Evolutionary conservation across 805 yeast genomes (phyloP).

Genomic region (Candida odintsovae): DNA sequence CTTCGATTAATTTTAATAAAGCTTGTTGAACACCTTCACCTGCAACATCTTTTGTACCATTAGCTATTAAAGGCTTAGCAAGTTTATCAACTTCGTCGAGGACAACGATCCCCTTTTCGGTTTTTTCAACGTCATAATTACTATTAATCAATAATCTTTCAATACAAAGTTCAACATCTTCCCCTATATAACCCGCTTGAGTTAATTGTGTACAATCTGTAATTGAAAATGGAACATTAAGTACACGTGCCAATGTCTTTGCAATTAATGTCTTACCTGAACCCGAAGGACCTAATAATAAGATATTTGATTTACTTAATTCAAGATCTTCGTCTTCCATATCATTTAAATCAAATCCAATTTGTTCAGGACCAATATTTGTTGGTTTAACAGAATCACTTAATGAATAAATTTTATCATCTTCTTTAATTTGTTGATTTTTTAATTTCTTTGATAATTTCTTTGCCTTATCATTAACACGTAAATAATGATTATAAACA

Average conservation of each 20-base stretch:
- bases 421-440: conserved; percentile 23
- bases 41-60: conserved; percentile 51
- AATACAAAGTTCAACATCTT: conserved; percentile 54
- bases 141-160: conserved; percentile 46
- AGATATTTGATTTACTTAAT: conserved; percentile 49
- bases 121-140: conserved; percentile 43
- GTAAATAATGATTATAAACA: conserved; percentile 50
- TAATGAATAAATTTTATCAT: conserved; percentile 23
- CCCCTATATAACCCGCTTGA: conserved; percentile 63
- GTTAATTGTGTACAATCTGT: conserved; percentile 59
- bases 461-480: conserved; percentile 37
- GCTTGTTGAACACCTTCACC: conserved; percentile 68
- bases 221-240: conserved; percentile 52
- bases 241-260: conserved; percentile 42
- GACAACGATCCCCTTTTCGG: conserved; percentile 54
- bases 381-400: conserved; percentile 19
- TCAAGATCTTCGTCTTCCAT: conserved; percentile 35
- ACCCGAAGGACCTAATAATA: conserved; percentile 56
- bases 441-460: conserved; percentile 25
- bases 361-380: conserved; percentile 26
- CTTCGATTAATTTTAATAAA: conserved; percentile 49
- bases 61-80: conserved; percentile 40
- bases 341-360: conserved; percentile 21
- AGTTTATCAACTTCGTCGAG: conserved; percentile 56
- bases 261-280: conserved; percentile 58